Conservation (phyloP, 371 early-diverging fungal species). For the Lichtheimia hyalospora region DNA sequence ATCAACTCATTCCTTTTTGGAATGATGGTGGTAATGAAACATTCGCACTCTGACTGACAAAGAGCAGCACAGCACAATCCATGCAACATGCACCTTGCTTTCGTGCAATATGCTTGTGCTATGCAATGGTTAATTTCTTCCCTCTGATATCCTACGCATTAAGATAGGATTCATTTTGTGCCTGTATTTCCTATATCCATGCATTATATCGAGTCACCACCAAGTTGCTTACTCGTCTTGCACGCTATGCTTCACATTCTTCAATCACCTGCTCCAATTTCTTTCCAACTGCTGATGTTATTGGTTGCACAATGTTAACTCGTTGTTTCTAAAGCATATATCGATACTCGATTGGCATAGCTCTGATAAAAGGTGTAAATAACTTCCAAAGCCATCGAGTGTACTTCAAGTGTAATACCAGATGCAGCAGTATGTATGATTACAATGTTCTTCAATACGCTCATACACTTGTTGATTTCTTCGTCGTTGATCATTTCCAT, state of each 20-base stretch:
- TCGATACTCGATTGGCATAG: conserved; percentile 87
- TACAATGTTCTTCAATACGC: conserved; percentile 77
- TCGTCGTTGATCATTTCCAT: conserved; percentile 78
- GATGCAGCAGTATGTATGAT: conserved; percentile 93
- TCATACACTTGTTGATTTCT: conserved; percentile 74
- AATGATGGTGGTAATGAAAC: no score
- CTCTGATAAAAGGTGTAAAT: conserved; percentile 63
- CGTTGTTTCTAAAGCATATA: conserved; percentile 55
- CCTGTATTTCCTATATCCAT: conserved; percentile 92
- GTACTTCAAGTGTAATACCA: conserved; percentile 69
- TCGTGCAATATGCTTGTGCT: conserved; percentile 79
- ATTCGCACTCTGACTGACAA: conserved; percentile 94
- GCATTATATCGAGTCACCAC: conserved; percentile 71
- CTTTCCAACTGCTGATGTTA: not conserved
- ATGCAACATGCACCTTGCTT: conserved; percentile 94
- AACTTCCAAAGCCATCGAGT: conserved; percentile 63
- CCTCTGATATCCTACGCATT: conserved; percentile 83
- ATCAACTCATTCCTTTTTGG: conserved; percentile 98
- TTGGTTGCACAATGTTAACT: conserved; percentile 10
- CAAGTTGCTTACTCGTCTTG: conserved; percentile 66
- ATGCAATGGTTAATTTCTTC: conserved; percentile 91
- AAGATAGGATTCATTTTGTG: conserved; percentile 84
- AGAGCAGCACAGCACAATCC: conserved; percentile 97
- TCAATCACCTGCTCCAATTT: conserved; percentile 54
- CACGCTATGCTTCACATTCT: conserved; percentile 89